Evolutionary conservation across 331 rosid genomes (phyloP).

Genomic region (Cydonia oblonga): DNA sequence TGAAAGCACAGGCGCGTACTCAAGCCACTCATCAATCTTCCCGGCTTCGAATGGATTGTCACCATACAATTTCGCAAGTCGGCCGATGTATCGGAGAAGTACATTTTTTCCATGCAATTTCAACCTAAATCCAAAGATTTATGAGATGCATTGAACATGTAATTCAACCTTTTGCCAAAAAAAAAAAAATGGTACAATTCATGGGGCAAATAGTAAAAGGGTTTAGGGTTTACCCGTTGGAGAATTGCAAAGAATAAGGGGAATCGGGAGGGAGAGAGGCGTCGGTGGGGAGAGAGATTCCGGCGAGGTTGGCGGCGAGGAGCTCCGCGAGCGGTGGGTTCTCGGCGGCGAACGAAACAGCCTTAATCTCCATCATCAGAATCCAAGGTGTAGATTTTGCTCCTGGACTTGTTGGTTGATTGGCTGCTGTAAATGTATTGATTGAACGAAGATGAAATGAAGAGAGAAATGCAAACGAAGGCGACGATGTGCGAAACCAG

Average conservation of each 20-base stretch:
- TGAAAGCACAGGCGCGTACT: constrained; percentile 56
- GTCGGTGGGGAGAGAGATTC: constrained; percentile 32
- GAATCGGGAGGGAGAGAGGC: constrained; percentile 48
- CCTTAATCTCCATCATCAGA: constrained; percentile 22
- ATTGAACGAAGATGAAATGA: not conserved
- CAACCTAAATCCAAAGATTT: constrained; percentile 30
- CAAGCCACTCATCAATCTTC: constrained; percentile 82
- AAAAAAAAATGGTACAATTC: too few species aligned
- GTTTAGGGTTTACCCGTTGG: constrained; percentile 48
- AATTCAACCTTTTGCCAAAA: not conserved
- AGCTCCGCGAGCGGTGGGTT: constrained; percentile 61
- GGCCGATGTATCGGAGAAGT: constrained; percentile 62
- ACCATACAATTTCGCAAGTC: constrained; percentile 56
- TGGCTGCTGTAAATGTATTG: too few species aligned
- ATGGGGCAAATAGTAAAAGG: too few species aligned
- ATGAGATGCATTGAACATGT: not conserved
- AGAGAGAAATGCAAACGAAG: not conserved
- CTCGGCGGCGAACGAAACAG: constrained; percentile 44
- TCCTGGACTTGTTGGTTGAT: not conserved
- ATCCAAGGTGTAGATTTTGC: not conserved
- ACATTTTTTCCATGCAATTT: constrained; percentile 51
- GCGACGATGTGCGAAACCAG: not conserved
- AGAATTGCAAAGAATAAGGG: constrained; percentile 36
- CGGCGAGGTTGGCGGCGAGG: constrained; percentile 59
- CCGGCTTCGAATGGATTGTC: constrained; percentile 40